phyloP scores from a whole-genome alignment of 768 basidiomycete genomes.

The Antrodiella citrinella region DNA sequence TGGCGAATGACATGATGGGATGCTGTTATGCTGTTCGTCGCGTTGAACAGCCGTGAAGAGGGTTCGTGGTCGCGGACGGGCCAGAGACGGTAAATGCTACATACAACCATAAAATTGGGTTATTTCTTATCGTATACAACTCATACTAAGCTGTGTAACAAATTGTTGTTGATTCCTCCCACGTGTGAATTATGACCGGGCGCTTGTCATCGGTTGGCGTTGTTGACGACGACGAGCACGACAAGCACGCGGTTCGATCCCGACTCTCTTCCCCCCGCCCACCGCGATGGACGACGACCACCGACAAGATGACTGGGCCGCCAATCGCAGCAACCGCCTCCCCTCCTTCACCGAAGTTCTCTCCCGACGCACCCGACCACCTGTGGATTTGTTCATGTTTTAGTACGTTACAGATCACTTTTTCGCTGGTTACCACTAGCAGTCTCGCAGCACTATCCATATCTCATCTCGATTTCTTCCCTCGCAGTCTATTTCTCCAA shows the following conservation, averaged over 20 bases:
- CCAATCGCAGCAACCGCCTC: conserved; percentile 63
- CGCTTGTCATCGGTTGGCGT: neutral
- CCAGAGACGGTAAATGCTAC: too few species aligned
- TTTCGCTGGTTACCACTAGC: conserved; percentile 1
- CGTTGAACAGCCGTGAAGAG: neutral
- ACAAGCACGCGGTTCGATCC: conserved; percentile 4
- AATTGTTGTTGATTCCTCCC: neutral
- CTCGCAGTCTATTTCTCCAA: conserved; percentile 81
- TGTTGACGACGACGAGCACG: conserved; percentile 13
- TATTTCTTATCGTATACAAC: too few species aligned
- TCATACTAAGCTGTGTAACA: neutral
- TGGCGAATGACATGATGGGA: conserved; percentile 57
- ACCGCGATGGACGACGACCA: conserved; percentile 26
- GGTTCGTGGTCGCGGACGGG: too few species aligned
- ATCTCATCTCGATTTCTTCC: conserved; percentile 4
- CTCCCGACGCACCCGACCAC: conserved; percentile 82
- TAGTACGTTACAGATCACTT: conserved; percentile 55
- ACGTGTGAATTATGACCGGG: neutral
- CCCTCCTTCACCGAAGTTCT: conserved; percentile 91
- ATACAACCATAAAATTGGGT: too few species aligned
- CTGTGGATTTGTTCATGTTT: conserved; percentile 98
- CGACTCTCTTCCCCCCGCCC: neutral
- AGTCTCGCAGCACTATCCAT: neutral
- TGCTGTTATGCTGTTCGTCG: neutral
- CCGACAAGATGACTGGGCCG: conserved; percentile 66